phyloP scores from a whole-genome alignment of 371 early-diverging fungal genomes.

The Conidiobolus incongruus region DNA sequence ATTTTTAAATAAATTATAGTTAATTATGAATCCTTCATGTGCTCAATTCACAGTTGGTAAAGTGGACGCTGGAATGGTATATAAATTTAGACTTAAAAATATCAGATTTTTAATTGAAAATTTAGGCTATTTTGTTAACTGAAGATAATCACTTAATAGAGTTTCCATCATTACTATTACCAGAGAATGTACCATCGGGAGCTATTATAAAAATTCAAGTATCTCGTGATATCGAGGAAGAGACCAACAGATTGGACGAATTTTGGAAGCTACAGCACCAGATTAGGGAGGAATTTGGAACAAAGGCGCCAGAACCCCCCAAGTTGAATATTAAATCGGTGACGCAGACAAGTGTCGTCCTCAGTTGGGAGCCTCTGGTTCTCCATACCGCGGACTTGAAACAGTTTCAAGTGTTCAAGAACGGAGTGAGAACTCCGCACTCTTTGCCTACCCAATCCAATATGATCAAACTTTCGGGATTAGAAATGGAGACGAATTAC shows the following conservation, averaged over 20 bases:
- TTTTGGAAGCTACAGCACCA: slow-evolving; percentile 69
- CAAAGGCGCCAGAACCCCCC: slow-evolving; percentile 53
- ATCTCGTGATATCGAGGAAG: slow-evolving; percentile 62
- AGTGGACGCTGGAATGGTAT: slow-evolving; percentile 73
- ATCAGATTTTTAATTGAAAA: too few species aligned
- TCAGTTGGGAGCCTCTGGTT: slow-evolving; percentile 73
- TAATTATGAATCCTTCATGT: slow-evolving; percentile 15
- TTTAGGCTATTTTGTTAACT: slow-evolving; percentile 69
- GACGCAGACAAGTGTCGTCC: slow-evolving; percentile 74
- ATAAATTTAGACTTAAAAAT: too few species aligned
- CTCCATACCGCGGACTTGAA: slow-evolving; percentile 57
- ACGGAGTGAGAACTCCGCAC: slow-evolving; percentile 17
- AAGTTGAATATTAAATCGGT: slow-evolving; percentile 41
- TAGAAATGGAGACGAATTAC: slow-evolving; percentile 73
- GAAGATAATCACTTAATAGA: slow-evolving; percentile 94
- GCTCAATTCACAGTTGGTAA: slow-evolving; percentile 78
- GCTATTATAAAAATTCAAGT: slow-evolving; percentile 87
- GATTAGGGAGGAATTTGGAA: slow-evolving; percentile 58
- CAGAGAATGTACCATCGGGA: slow-evolving; percentile 77
- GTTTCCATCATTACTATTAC: slow-evolving; percentile 88
- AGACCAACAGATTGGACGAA: slow-evolving; percentile 48
- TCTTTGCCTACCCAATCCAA: slow-evolving; percentile 17
- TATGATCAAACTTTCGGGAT: slow-evolving; percentile 61
- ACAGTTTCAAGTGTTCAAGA: slow-evolving; percentile 67
- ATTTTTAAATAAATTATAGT: too few species aligned